Conservation (phyloP, 1,284 basidiomycete species). For the Cystobasidium pallidum region DNA sequence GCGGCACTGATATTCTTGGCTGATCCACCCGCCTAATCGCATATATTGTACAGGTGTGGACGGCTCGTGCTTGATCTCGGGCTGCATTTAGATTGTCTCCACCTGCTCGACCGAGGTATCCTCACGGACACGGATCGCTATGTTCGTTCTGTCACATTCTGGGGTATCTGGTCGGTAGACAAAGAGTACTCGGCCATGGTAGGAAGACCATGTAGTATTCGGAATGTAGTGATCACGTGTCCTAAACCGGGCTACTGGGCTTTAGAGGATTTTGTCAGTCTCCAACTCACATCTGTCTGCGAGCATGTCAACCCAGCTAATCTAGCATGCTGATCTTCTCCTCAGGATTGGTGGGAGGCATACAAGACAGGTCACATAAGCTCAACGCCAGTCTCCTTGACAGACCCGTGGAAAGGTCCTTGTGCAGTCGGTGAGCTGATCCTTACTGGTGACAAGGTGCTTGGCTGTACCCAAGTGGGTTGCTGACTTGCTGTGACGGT, state of each 20-base stretch:
- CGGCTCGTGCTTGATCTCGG: constrained; percentile 39
- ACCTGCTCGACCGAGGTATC: constrained; percentile 31
- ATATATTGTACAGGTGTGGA: constrained; percentile 18
- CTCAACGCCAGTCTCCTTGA: not conserved
- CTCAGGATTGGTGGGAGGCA: constrained; percentile 31
- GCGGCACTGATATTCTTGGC: not conserved
- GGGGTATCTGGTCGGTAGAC: constrained; percentile 38
- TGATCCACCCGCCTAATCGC: not conserved
- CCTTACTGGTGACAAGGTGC: too few species aligned
- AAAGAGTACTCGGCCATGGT: constrained; percentile 38
- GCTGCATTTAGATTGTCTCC: constrained; percentile 30
- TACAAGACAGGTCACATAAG: constrained; percentile 7
- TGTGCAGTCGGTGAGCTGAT: constrained; percentile 25
- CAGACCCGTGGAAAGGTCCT: constrained; percentile 16
- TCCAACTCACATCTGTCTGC: too few species aligned
- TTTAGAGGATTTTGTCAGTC: constrained; percentile 32
- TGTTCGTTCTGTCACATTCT: constrained; percentile 32
- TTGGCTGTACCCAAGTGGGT: not conserved
- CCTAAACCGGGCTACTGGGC: constrained; percentile 33
- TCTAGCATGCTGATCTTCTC: not conserved
- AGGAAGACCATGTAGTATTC: constrained; percentile 30
- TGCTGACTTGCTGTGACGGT: not conserved
- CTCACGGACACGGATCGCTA: constrained; percentile 29
- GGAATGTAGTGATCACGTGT: constrained; percentile 31
- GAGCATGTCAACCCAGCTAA: not conserved